Base-by-base conservation (phyloP, 2,329 filamentous ascomycete genomes). In the Endoconidiophora polonica region DNA sequence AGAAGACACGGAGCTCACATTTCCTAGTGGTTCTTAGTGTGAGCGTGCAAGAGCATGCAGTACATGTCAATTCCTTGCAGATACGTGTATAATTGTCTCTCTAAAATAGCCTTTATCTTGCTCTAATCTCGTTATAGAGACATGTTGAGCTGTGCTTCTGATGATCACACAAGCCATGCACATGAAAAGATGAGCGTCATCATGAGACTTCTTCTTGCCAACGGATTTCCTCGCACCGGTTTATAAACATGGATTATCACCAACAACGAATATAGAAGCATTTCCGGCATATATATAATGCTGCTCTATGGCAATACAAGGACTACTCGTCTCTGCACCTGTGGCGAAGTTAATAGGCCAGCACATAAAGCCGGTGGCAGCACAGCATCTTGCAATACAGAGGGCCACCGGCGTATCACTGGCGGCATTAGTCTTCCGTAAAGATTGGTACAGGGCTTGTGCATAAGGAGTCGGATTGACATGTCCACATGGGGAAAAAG, bases 191-290 rank as follows among this genome's bases (percentile, higher is more conserved):
- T 72, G 68, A 1, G 79, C 85, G 16, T 80, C 77, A 59, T 88
- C 84, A 6, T 71, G 57, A 1, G 79, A 73, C 45, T 56, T 76
- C 69, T 57, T 85, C 77, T n/a, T 68, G 62, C 84, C 84, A 90
- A 38, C 59, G 53, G n/a, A 87, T 67, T 0, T 76, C 77, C 23
- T 65, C 66, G 55, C 79, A 85, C 37, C 73, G 68, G 3, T 62
- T 66, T 66, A 59, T 84, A 86, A 57, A 83, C 76, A 2, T 66
- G 65, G 37, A 88, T 79, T 51, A 65, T 77, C 65, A 87, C 80
- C 22, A 72, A 69, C 14, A 82, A 72, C 0, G 83, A 71, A 12
- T 12, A 9, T 1, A 10, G 9, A 33, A 33, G 6, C 3, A 33
- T 33, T 3, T 1, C 5, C 4, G 12, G 26, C 5, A 33, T 9